Conservation (phyloP, 2,329 filamentous ascomycete genomes). For the Trichoderma harzianum region DNA sequence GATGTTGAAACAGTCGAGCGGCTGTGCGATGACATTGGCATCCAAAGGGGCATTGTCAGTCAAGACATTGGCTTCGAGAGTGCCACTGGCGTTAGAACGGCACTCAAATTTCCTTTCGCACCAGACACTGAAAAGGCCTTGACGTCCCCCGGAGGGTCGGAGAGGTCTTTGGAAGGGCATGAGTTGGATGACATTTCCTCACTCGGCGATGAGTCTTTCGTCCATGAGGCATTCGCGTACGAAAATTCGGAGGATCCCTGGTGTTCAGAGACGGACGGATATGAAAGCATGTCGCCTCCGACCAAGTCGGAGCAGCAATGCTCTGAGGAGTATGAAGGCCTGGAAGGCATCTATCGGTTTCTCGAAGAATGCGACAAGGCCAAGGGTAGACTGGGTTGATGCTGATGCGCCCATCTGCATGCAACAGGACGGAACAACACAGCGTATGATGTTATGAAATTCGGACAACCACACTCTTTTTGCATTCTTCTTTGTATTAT, state of each 20-base stretch:
- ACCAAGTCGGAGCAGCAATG: constrained; percentile 44
- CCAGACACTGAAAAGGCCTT: constrained; percentile 47
- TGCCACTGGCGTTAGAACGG: constrained; percentile 65
- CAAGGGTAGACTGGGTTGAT: constrained; percentile 33
- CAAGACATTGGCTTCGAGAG: constrained; percentile 74
- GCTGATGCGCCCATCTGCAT: not conserved
- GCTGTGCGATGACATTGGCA: constrained; percentile 82
- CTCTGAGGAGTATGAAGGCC: constrained; percentile 51
- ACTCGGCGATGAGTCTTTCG: constrained; percentile 34
- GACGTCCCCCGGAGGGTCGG: constrained; percentile 48
- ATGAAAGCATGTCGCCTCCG: constrained; percentile 49
- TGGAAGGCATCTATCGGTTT: constrained; percentile 57
- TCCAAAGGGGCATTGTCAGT: constrained; percentile 72
- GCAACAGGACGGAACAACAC: not conserved
- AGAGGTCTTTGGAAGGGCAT: constrained; percentile 43
- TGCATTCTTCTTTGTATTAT: constrained; percentile 11
- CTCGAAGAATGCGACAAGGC: constrained; percentile 55
- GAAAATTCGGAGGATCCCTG: constrained; percentile 47
- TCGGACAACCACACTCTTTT: constrained; percentile 16
- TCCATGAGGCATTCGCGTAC: constrained; percentile 40
- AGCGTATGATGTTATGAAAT: constrained; percentile 1
- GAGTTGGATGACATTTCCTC: constrained; percentile 39
- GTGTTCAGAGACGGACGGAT: constrained; percentile 47
- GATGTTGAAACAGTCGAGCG: constrained; percentile 77
- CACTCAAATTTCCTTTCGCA: constrained; percentile 83